Evolutionary conservation across 768 basidiomycete species (phyloP).

Genomic region (Boletus patriciae): DNA sequence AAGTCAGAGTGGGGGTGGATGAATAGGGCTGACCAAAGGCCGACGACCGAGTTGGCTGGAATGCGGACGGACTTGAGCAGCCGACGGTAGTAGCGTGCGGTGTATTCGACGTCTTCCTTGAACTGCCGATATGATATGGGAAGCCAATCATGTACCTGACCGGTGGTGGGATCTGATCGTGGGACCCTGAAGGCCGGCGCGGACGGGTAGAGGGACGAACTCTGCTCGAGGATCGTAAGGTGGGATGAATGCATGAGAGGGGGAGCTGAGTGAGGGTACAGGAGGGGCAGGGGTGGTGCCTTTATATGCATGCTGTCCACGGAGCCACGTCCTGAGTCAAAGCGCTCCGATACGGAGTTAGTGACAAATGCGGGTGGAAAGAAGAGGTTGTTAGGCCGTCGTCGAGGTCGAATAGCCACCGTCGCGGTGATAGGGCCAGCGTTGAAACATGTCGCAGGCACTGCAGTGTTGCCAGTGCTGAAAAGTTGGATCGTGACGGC

Average conservation of each 20-base stretch:
- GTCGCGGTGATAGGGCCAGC: slow-evolving; percentile 33
- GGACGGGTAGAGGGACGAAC: slow-evolving; percentile 48
- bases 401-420: slow-evolving; percentile 33
- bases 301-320: slow-evolving; percentile 36
- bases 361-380: slow-evolving; percentile 29
- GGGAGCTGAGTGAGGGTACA: slow-evolving; percentile 4
- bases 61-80: slow-evolving; percentile 49
- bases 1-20: neutral
- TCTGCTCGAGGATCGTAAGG: slow-evolving; percentile 61
- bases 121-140: slow-evolving; percentile 67
- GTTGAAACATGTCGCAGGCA: slow-evolving; percentile 39
- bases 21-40: slow-evolving; percentile 59
- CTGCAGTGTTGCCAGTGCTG: slow-evolving; percentile 23
- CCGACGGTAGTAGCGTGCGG: slow-evolving; percentile 62
- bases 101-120: slow-evolving; percentile 59
- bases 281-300: slow-evolving; percentile 1
- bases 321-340: slow-evolving; percentile 17
- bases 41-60: slow-evolving; percentile 58
- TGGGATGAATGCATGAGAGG: slow-evolving; percentile 45
- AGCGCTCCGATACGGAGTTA: slow-evolving; percentile 31
- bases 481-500: slow-evolving; percentile 32
- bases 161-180: slow-evolving; percentile 42
- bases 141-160: slow-evolving; percentile 52
- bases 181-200: slow-evolving; percentile 64
- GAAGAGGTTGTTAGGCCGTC: slow-evolving; percentile 29